phyloP scores from a whole-genome alignment of 352 stramenopile genomes.

The Globisporangium splendens region DNA sequence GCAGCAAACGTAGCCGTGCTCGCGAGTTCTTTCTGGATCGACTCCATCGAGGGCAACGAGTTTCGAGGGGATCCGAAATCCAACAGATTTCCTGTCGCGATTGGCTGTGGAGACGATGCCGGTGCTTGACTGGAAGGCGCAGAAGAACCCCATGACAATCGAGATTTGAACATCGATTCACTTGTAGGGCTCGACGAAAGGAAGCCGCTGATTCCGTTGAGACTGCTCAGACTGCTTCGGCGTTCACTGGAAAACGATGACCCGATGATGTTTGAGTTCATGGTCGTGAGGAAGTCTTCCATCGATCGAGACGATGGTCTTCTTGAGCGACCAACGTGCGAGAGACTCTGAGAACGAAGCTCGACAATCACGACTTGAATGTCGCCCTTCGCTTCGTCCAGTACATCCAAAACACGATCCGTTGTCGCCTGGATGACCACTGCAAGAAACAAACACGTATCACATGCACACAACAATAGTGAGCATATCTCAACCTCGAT shows the following conservation, averaged over 20 bases:
- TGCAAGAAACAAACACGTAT: conserved; percentile 16
- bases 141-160: conserved; percentile 13
- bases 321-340: conserved; percentile 30
- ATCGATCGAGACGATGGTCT: conserved; percentile 58
- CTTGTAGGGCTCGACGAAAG: conserved; percentile 31
- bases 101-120: neutral
- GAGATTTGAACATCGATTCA: conserved; percentile 8
- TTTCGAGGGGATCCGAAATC: conserved; percentile 12
- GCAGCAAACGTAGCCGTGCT: conserved; percentile 3
- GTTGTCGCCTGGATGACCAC: conserved; percentile 78
- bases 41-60: conserved; percentile 19
- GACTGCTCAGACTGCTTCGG: neutral
- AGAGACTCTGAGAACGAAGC: conserved; percentile 55
- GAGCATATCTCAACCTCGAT: neutral
- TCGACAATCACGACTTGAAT: conserved; percentile 52
- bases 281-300: conserved; percentile 61
- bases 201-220: conserved; percentile 25
- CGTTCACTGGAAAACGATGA: conserved; percentile 8
- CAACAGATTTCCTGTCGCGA: conserved; percentile 10
- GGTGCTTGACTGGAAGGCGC: neutral
- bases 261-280: conserved; percentile 47
- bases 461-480: neutral
- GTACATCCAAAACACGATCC: conserved; percentile 55
- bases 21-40: neutral
- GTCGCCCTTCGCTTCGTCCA: conserved; percentile 75